Percentiles rank a stretch among this genome's conserved stretches.
phyloP scores from a whole-genome alignment of 495 filamentous ascomycete species.

The Paragyromitra xinjiangensis region DNA sequence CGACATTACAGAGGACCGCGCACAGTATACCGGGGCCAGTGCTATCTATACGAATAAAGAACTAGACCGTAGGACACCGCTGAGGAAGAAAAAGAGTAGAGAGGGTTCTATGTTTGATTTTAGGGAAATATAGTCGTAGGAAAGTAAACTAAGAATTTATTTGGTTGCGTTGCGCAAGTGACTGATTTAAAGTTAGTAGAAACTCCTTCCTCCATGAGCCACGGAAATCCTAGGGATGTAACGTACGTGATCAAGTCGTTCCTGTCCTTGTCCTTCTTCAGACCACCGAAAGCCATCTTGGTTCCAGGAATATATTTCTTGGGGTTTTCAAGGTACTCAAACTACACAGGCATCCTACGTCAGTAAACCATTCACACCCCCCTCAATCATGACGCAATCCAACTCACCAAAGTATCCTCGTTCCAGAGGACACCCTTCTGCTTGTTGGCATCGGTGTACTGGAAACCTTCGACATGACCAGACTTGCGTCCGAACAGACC shows the following conservation, averaged over 20 bases:
- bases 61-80: slow-evolving; percentile 38
- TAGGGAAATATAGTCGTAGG: neutral
- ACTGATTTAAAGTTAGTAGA: slow-evolving; percentile 19
- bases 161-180: slow-evolving; percentile 51
- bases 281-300: slow-evolving; percentile 99
- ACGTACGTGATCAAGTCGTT: slow-evolving; percentile 98
- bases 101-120: slow-evolving; percentile 49
- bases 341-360: slow-evolving; percentile 62
- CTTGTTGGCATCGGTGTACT: slow-evolving; percentile 99
- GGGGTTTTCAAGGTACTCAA: slow-evolving; percentile 88
- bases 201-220: neutral
- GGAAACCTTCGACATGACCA: slow-evolving; percentile 87
- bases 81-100: slow-evolving; percentile 46
- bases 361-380: slow-evolving; percentile 37
- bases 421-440: slow-evolving; percentile 89
- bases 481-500: slow-evolving; percentile 98
- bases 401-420: slow-evolving; percentile 82
- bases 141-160: slow-evolving; percentile 25
- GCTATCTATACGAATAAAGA: slow-evolving; percentile 42
- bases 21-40: slow-evolving; percentile 41
- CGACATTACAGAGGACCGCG: slow-evolving; percentile 45
- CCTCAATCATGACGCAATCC: neutral
- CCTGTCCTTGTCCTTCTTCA: slow-evolving; percentile 99
- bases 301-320: slow-evolving; percentile 98
- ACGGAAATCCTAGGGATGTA: slow-evolving; percentile 5